Evolutionary conservation across 1,139 yeast genomes (phyloP).

Genomic region (Candida sanyaensis): DNA sequence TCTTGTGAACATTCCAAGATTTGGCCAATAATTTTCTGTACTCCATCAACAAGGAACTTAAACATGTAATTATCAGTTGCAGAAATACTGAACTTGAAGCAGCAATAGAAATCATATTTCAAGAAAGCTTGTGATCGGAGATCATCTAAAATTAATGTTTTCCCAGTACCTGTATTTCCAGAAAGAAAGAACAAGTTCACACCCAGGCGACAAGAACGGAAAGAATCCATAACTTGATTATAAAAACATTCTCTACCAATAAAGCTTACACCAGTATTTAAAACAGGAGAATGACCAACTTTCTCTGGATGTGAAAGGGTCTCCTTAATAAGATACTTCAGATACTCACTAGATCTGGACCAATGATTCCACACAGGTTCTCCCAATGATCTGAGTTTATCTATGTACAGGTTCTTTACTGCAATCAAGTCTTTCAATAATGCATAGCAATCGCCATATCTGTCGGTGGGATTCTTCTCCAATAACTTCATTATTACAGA

Average conservation of each 20-base stretch:
- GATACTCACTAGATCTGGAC: slow-evolving; percentile 9
- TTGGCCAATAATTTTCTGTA: slow-evolving; percentile 44
- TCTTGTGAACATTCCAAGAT: slow-evolving; percentile 42
- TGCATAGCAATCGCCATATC: slow-evolving; percentile 43
- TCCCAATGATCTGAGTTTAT: slow-evolving; percentile 12
- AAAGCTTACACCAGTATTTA: slow-evolving; percentile 30
- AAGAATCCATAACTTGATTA: slow-evolving; percentile 23
- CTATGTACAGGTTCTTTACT: slow-evolving; percentile 23
- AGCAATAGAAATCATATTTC: slow-evolving; percentile 39
- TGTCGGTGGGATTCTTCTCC: slow-evolving; percentile 42
- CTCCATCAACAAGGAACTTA: slow-evolving; percentile 32
- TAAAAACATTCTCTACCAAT: slow-evolving; percentile 40
- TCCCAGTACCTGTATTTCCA: slow-evolving; percentile 54
- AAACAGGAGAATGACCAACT: slow-evolving; percentile 19
- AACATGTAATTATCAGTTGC: slow-evolving; percentile 31
- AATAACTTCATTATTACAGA: slow-evolving; percentile 45
- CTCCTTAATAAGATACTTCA: slow-evolving; percentile 10
- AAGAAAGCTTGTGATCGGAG: slow-evolving; percentile 38
- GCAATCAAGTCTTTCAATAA: slow-evolving; percentile 39
- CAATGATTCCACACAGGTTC: slow-evolving; percentile 14
- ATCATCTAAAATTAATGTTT: slow-evolving; percentile 46
- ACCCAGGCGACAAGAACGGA: slow-evolving; percentile 21
- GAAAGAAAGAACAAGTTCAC: slow-evolving; percentile 35
- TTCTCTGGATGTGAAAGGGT: slow-evolving; percentile 9
- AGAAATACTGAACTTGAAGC: slow-evolving; percentile 41